These are phyloP conservation scores for Pinus taeda DNA, from an alignment of 75 land plant species.

Conservation along the genomic window DNA sequence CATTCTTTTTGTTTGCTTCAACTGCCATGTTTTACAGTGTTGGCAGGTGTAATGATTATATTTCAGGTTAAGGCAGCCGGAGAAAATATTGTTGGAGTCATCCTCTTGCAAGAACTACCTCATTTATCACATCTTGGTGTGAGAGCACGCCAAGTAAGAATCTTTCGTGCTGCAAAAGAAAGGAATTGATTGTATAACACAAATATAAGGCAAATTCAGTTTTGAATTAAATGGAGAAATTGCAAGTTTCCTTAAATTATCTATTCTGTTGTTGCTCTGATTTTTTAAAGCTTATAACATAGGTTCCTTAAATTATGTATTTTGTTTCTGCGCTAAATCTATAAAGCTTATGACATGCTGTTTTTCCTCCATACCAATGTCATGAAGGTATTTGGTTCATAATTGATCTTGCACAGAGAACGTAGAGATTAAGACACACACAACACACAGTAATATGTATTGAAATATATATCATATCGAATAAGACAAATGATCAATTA, in stretches of 20 bases:
- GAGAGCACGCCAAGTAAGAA: slow-evolving; percentile 81
- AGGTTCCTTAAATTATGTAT: too few species aligned
- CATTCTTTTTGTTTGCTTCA: not conserved
- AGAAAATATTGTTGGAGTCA: slow-evolving; percentile 75
- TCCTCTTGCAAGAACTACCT: slow-evolving; percentile 94
- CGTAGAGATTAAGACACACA: too few species aligned
- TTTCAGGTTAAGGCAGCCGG: slow-evolving; percentile 92
- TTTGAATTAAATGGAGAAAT: not conserved
- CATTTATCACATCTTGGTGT: slow-evolving; percentile 99
- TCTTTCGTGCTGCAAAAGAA: not conserved
- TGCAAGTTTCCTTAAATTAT: not conserved
- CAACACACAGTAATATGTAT: too few species aligned
- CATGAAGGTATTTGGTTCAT: too few species aligned
- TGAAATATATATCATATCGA: too few species aligned
- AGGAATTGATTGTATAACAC: not conserved
- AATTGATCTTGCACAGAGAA: too few species aligned
- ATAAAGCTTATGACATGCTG: too few species aligned
- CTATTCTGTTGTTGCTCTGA: not conserved
- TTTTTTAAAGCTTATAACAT: too few species aligned
- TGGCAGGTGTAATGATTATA: not conserved
- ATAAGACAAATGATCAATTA: too few species aligned
- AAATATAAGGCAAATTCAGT: not conserved
- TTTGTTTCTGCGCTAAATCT: too few species aligned
- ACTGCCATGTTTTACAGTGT: not conserved
- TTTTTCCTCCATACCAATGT: too few species aligned